These are phyloP conservation scores for Plasmopara viticola DNA, from an alignment of 352 stramenopile species.

Conservation along the genomic window DNA sequence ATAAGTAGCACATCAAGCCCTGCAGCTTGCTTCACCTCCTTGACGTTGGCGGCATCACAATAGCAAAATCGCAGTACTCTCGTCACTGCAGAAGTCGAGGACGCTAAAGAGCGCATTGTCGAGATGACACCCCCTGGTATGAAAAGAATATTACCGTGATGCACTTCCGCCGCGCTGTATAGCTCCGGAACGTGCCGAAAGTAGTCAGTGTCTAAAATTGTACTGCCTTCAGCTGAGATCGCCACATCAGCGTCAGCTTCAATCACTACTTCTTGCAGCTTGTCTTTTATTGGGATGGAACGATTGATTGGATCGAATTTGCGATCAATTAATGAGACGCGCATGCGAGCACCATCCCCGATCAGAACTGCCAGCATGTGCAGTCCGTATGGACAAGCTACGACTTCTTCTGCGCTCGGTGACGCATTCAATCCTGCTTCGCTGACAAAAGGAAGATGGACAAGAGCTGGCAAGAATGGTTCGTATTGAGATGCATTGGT, in stretches of 20 bases:
- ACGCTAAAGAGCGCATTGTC: conserved; percentile 10
- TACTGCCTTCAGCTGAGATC: conserved; percentile 1
- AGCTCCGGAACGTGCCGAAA: conserved; percentile 15
- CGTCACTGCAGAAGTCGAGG: conserved; percentile 1
- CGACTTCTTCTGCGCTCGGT: conserved; percentile 8
- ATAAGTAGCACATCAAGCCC: conserved; percentile 43
- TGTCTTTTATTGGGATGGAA: conserved; percentile 2
- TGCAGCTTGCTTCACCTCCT: conserved; percentile 50
- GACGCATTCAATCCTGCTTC: background rate
- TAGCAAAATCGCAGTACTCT: conserved; percentile 60
- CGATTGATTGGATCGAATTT: conserved; percentile 24
- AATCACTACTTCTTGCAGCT: conserved; percentile 23
- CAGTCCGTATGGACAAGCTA: conserved; percentile 54
- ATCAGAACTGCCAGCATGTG: conserved; percentile 46
- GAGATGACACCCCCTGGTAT: conserved; percentile 37
- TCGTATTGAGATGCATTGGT: conserved; percentile 33
- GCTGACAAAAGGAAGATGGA: conserved; percentile 11
- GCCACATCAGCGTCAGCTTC: conserved; percentile 16
- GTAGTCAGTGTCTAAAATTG: conserved; percentile 18
- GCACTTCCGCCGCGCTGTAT: conserved; percentile 15
- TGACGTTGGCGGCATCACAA: conserved; percentile 72
- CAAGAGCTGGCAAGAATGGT: conserved; percentile 31
- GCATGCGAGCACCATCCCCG: conserved; percentile 1
- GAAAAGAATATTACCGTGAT: conserved; percentile 38
- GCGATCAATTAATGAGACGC: conserved; percentile 24